A percentile compares a stretch with the other conserved stretches of the same genome.
phyloP scores from a whole-genome alignment of 108 stramenopile genomes.

The Phaeodactylum tricornutum region DNA sequence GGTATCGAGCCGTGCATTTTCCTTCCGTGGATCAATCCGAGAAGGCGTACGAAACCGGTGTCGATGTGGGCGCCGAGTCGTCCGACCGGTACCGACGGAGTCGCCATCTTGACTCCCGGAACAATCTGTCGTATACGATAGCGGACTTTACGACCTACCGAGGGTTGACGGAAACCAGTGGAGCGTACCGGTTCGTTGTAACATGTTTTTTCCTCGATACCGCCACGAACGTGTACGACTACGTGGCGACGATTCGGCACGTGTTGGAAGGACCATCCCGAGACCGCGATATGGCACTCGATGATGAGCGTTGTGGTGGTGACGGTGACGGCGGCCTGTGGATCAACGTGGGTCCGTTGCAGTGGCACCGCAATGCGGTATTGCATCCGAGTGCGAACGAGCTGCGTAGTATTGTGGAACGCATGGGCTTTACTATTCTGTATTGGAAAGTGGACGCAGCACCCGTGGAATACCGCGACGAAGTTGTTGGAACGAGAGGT shows the following conservation, averaged over 20 bases:
- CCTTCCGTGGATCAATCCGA: slow-evolving; percentile 11
- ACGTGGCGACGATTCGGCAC: slow-evolving; percentile 34
- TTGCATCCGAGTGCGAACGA: slow-evolving; percentile 58
- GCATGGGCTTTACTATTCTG: slow-evolving; percentile 38
- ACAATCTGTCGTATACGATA: slow-evolving; percentile 62
- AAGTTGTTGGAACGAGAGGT: slow-evolving; percentile 4
- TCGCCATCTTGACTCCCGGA: no score
- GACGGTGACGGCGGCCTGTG: slow-evolving; percentile 32
- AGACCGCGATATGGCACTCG: no score
- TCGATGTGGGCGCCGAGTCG: background rate
- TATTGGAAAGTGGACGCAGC: slow-evolving; percentile 51
- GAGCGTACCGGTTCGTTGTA: slow-evolving; percentile 39
- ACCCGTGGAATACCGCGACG: slow-evolving; percentile 54
- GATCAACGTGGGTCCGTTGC: slow-evolving; percentile 81
- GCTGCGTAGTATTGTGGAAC: slow-evolving; percentile 40
- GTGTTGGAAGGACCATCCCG: slow-evolving; percentile 21
- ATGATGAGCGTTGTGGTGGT: no score
- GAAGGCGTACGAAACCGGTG: background rate
- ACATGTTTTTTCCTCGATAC: slow-evolving; percentile 85
- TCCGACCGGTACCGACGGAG: slow-evolving; percentile 10
- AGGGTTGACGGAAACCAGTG: slow-evolving; percentile 9
- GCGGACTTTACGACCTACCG: slow-evolving; percentile 58
- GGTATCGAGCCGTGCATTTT: slow-evolving; percentile 41
- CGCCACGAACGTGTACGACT: slow-evolving; percentile 72
- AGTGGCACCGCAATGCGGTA: slow-evolving; percentile 71